Conservation (phyloP, 2,329 filamentous ascomycete species). For the Cercospora canescens region DNA sequence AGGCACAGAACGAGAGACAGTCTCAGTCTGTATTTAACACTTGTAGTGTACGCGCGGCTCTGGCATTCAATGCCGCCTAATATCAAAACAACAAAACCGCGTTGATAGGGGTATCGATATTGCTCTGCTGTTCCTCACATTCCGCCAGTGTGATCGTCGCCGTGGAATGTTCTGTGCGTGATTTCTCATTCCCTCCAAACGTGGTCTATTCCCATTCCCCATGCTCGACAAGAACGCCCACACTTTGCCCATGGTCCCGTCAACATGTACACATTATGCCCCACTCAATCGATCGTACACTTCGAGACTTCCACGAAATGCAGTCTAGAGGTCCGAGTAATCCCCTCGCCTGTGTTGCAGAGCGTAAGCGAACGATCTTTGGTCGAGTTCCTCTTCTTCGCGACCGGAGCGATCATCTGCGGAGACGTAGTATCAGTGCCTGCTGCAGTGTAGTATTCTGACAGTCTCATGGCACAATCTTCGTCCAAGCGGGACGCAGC, state of each 20-base stretch:
- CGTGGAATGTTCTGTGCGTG: not conserved
- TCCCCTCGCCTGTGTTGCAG: conserved; percentile 21
- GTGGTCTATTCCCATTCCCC: not conserved
- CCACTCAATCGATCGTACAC: not conserved
- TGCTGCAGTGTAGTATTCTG: conserved; percentile 1
- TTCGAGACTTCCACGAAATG: not conserved
- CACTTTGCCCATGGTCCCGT: not conserved
- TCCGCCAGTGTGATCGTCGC: not conserved
- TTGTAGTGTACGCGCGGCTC: not conserved
- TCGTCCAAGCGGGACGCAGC: not conserved
- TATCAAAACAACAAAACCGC: not conserved
- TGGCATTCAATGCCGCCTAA: not conserved
- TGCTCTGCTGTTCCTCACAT: not conserved
- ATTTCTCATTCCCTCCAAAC: no score
- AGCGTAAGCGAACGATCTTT: conserved; percentile 17
- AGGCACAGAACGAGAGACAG: not conserved
- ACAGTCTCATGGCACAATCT: conserved; percentile 3
- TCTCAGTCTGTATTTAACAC: not conserved
- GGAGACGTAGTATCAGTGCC: conserved; percentile 12
- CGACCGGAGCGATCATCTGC: conserved; percentile 8
- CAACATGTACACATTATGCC: conserved; percentile 10
- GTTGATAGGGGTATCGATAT: not conserved
- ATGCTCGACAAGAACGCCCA: not conserved
- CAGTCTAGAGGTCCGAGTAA: conserved; percentile 17
- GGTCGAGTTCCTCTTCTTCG: not conserved